Conservation (phyloP, 805 yeast genomes). For the Yarrowia sp. region DNA sequence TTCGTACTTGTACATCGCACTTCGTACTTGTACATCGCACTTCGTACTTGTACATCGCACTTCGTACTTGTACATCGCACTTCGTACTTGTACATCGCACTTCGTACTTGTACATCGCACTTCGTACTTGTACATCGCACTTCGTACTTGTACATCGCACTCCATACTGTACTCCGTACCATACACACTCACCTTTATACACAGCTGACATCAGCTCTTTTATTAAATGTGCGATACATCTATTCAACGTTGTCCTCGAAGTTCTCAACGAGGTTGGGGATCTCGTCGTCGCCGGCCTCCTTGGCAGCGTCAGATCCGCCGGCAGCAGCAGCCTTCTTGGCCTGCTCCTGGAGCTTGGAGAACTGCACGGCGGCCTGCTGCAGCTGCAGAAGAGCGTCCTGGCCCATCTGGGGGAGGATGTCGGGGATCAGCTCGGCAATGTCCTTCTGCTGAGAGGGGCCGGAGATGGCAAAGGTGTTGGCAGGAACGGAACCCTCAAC, state of each 20-base stretch:
- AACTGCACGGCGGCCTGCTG: constrained; percentile 86
- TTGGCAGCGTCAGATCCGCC: constrained; percentile 49
- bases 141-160: not conserved
- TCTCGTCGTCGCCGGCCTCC: constrained; percentile 52
- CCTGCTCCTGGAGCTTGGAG: constrained; percentile 52
- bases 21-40: too few species aligned
- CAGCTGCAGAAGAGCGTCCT: constrained; percentile 88
- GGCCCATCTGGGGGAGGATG: constrained; percentile 93
- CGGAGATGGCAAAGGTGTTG: constrained; percentile 93
- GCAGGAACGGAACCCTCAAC: constrained; percentile 87
- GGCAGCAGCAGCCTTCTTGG: constrained; percentile 44
- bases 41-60: too few species aligned
- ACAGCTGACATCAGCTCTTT: not conserved
- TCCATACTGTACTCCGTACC: not conserved
- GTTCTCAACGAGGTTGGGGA: constrained; percentile 75
- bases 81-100: too few species aligned
- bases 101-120: too few species aligned
- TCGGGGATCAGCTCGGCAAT: constrained; percentile 90
- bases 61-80: too few species aligned
- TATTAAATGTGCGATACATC: constrained; percentile 19
- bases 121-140: too few species aligned
- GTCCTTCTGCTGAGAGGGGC: constrained; percentile 89
- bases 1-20: too few species aligned
- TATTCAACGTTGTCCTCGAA: constrained; percentile 65
- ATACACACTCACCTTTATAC: too few species aligned